These are phyloP conservation scores for Saururus chinensis DNA, from an alignment of 164 flowering plant species.

Conservation along the genomic window DNA sequence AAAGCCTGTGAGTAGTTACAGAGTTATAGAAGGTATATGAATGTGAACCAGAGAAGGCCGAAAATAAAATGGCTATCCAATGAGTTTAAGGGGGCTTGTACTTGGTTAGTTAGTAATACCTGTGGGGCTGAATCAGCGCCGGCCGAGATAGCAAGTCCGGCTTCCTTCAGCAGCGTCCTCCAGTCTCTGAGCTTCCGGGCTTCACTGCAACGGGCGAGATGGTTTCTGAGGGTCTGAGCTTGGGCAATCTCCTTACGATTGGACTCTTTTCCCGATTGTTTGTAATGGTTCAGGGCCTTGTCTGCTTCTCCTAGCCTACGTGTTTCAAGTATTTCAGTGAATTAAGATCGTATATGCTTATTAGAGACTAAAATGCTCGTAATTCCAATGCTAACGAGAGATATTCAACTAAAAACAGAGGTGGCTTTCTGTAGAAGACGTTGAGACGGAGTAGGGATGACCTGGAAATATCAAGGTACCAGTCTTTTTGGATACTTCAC, in stretches of 20 bases:
- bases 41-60: too few relatives aligned
- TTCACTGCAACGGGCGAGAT: conserved; percentile 32
- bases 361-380: too few relatives aligned
- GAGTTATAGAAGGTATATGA: too few relatives aligned
- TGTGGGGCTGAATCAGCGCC: conserved; percentile 79
- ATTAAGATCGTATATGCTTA: neutral
- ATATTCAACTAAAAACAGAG: too few relatives aligned
- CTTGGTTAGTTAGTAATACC: conserved; percentile 40
- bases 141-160: conserved; percentile 32
- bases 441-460: too few relatives aligned
- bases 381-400: too few relatives aligned
- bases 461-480: too few relatives aligned
- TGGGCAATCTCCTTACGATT: conserved; percentile 22
- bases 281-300: conserved; percentile 52
- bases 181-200: conserved; percentile 45
- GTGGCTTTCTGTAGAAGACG: too few relatives aligned
- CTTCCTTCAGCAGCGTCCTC: conserved; percentile 42
- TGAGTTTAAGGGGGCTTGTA: too few relatives aligned
- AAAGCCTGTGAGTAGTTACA: conserved; percentile 23
- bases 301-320: conserved; percentile 72
- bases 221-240: conserved; percentile 35
- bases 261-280: conserved; percentile 30
- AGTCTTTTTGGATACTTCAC: too few relatives aligned
- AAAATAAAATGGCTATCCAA: too few relatives aligned
- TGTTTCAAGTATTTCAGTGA: neutral